Evolutionary conservation across 2,329 filamentous ascomycete species (phyloP).

Genomic region (Hypomyces perniciosus): DNA sequence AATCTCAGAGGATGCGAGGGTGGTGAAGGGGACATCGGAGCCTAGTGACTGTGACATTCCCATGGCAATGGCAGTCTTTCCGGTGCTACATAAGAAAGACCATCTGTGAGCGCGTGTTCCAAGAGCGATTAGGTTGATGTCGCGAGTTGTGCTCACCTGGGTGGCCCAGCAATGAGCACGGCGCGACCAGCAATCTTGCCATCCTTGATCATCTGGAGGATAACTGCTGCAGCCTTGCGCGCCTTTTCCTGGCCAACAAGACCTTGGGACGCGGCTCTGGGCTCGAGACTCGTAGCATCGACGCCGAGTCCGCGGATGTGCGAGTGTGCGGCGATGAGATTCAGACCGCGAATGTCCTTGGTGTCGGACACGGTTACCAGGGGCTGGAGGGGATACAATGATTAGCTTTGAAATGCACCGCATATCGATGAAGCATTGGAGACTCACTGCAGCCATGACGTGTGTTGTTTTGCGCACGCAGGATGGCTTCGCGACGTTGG

Average conservation of each 20-base stretch:
- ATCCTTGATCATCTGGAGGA: constrained; percentile 98
- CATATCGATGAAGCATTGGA: constrained; percentile 4
- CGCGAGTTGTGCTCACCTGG: constrained; percentile 48
- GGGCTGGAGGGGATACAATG: constrained; percentile 33
- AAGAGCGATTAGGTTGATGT: background rate
- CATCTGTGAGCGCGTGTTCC: background rate
- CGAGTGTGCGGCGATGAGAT: constrained; percentile 96
- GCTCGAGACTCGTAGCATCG: constrained; percentile 84
- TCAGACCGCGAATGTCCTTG: constrained; percentile 92
- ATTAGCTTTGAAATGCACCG: background rate
- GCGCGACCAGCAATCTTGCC: constrained; percentile 96
- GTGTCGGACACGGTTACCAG: constrained; percentile 81
- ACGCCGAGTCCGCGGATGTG: constrained; percentile 95
- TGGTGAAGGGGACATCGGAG: constrained; percentile 91
- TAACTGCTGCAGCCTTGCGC: constrained; percentile 90
- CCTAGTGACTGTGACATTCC: constrained; percentile 96
- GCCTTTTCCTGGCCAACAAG: constrained; percentile 96
- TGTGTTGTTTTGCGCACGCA: constrained; percentile 8
- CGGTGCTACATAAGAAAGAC: constrained; percentile 56
- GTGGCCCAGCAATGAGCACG: constrained; percentile 89
- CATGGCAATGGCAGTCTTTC: constrained; percentile 98
- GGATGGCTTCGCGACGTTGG: background rate
- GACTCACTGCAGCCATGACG: constrained; percentile 50
- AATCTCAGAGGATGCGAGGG: constrained; percentile 91
- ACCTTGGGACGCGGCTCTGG: constrained; percentile 78